Conservation (phyloP, 495 filamentous ascomycete species). For the Parachaetomium inaequale region DNA sequence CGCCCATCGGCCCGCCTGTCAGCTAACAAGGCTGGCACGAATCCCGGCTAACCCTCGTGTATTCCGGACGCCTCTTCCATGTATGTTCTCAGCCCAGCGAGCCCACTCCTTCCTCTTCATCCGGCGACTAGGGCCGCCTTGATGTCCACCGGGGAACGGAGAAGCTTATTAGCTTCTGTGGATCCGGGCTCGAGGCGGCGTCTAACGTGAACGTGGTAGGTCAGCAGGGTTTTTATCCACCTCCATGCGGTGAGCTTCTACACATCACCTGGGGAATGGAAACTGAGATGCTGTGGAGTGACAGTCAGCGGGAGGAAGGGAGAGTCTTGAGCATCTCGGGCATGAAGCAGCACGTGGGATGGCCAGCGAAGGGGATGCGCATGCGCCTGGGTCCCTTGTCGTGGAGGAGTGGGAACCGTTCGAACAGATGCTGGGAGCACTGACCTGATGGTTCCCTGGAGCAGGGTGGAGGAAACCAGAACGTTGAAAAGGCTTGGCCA, state of each 20-base stretch:
- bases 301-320: neutral
- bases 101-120: neutral
- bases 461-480: neutral
- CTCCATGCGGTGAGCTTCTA: neutral
- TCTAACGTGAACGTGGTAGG: neutral
- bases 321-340: neutral
- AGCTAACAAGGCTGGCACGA: neutral
- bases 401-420: neutral
- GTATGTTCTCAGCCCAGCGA: neutral
- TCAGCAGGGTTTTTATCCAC: neutral
- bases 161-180: neutral
- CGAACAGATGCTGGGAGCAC: neutral
- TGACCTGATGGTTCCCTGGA: neutral
- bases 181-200: neutral
- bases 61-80: neutral
- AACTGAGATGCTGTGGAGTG: neutral
- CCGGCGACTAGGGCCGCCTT: neutral
- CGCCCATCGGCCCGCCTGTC: neutral
- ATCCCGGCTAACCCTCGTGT: neutral
- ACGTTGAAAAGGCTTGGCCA: neutral
- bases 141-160: neutral
- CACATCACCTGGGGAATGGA: neutral
- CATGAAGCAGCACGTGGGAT: neutral
- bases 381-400: constrained; percentile 1
- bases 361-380: neutral